Base-by-base conservation (phyloP, 164 flowering plant genomes). In the Magnolia kwangsiensis region DNA sequence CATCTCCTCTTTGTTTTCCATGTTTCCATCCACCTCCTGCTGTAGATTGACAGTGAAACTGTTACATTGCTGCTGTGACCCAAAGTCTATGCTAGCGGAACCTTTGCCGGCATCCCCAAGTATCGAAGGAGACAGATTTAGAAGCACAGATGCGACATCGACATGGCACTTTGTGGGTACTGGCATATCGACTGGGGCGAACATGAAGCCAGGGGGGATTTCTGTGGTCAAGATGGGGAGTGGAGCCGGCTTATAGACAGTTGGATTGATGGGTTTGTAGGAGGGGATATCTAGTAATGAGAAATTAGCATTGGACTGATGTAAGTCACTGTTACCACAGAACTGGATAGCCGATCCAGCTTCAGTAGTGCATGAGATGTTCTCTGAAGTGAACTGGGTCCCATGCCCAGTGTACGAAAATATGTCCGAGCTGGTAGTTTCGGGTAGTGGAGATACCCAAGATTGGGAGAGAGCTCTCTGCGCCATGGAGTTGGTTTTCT, bases 381-480 rank as follows among this genome's bases (percentile, higher is more conserved):
- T 88, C 75, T 90, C 92, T 45, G 90, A 75, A 74, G 81, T 79
- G 72, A 87, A 85, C 50, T 84, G 91, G 73, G 84, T 69, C 69
- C 76, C 75, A 63, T 72, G 75, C 11, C 82, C 49, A 11, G 76
- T 81, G 20, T 82, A 81, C 14, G 78, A 61, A 70, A 87, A 77
- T 20, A 75, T 27, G 69, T 85, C 89, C 7, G 86, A 50, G 37
- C 79, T 64, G 31, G 76, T 45, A 24, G 80, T 69, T 82, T 84
- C 88, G 0, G 85, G 82, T 16, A 80, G 19, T 61, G 87, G 80
- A 61, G 87, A 77, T 24, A 88, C 87, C 96, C 97, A 95, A 8
- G 98, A 90, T 55, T 90, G 93, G 67, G 96, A 90, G 51, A 88
- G 80, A 20, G 94, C 90, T 83, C 95, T 90, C 75, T 91, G 98